Conservation (phyloP, 305 asterid species). For the Withania somnifera region DNA sequence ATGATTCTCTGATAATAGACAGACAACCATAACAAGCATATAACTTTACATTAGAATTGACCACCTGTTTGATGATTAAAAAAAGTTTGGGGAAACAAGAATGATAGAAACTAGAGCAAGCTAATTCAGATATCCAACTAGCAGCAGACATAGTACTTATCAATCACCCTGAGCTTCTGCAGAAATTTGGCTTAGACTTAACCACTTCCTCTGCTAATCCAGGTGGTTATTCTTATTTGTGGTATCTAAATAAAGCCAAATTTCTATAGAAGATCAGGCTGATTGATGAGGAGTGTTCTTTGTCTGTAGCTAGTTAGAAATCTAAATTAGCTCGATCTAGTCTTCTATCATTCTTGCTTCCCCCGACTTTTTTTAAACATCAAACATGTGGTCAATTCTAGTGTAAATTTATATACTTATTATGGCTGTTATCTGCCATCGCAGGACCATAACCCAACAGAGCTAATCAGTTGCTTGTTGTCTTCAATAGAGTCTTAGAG, state of each 20-base stretch:
- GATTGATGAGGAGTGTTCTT: no score
- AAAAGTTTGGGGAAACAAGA: no score
- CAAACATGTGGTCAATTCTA: slow-evolving; percentile 84
- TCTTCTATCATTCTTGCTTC: not conserved
- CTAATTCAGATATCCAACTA: slow-evolving; percentile 26
- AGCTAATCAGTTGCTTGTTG: slow-evolving; percentile 11
- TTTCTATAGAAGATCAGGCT: no score
- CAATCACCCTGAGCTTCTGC: slow-evolving; percentile 61
- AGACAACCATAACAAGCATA: slow-evolving; percentile 68
- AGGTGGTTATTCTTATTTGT: slow-evolving; percentile 40
- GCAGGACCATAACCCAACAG: no score
- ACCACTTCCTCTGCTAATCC: slow-evolving; percentile 69
- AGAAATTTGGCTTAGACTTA: slow-evolving; percentile 72
- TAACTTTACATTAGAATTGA: slow-evolving; percentile 64
- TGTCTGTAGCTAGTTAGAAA: no score
- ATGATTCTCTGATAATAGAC: slow-evolving; percentile 40
- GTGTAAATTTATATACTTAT: slow-evolving; percentile 57
- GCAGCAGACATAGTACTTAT: slow-evolving; percentile 64
- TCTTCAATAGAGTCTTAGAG: slow-evolving; percentile 31
- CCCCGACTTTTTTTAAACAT: slow-evolving; percentile 15
- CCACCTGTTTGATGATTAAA: slow-evolving; percentile 65
- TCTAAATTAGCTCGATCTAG: not conserved
- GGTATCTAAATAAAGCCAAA: no score
- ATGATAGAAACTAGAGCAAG: no score
- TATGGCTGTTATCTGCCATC: no score